Evolutionary conservation across 1,139 yeast genomes (phyloP).

Genomic region (Lizanozyma gosingica): DNA sequence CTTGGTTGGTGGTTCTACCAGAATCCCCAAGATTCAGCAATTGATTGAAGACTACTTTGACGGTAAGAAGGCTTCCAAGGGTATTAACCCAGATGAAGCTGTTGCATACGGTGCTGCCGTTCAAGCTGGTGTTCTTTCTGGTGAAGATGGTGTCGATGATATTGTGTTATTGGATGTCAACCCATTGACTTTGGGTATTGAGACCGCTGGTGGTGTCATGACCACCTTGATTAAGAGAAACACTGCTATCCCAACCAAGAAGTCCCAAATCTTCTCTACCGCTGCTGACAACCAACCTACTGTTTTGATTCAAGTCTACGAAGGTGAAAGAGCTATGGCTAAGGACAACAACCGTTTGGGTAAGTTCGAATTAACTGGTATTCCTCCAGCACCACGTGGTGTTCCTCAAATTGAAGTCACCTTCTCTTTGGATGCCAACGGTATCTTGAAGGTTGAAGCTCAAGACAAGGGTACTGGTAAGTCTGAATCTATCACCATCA

Average conservation of each 20-base stretch:
- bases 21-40: constrained; percentile 99
- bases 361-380: constrained; percentile 39
- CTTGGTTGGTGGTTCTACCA: constrained; percentile 99
- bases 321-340: constrained; percentile 41
- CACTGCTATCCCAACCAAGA: constrained; percentile 41
- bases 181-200: constrained; percentile 42
- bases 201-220: constrained; percentile 43
- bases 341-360: constrained; percentile 39
- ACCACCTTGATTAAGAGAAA: constrained; percentile 40
- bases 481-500: constrained; percentile 86
- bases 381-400: constrained; percentile 44
- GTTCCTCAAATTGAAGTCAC: constrained; percentile 42
- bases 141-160: constrained; percentile 58
- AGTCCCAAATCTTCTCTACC: constrained; percentile 39
- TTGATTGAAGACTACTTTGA: constrained; percentile 96
- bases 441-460: constrained; percentile 40
- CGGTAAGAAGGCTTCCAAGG: constrained; percentile 93
- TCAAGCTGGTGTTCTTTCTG: constrained; percentile 98
- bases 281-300: constrained; percentile 43
- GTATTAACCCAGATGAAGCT: constrained; percentile 99
- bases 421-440: constrained; percentile 39
- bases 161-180: constrained; percentile 41
- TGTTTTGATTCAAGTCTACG: constrained; percentile 38
- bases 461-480: constrained; percentile 49
- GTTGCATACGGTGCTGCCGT: constrained; percentile 99